phyloP scores from a whole-genome alignment of 495 filamentous ascomycete genomes.

The Aspergillus taichungensis region DNA sequence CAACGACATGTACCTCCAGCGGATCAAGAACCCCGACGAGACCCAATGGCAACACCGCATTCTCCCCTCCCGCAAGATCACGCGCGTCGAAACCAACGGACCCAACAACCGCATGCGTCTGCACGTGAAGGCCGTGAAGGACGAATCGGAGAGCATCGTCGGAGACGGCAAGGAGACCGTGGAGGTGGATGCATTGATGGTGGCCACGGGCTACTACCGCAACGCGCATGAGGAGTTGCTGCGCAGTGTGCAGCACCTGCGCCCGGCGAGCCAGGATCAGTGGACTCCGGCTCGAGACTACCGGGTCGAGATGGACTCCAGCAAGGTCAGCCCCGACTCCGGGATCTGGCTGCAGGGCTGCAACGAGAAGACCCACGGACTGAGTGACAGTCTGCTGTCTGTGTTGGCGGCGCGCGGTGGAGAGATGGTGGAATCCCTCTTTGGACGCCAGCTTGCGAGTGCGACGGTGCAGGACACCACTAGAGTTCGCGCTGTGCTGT shows the following conservation, averaged over 20 bases:
- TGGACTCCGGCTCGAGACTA: slow-evolving; percentile 57
- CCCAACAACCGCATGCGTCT: slow-evolving; percentile 34
- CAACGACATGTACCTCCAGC: slow-evolving; percentile 74
- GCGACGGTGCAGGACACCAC: slow-evolving; percentile 31
- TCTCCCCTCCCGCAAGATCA: slow-evolving; percentile 54
- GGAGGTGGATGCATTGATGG: slow-evolving; percentile 72
- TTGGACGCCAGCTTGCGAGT: slow-evolving; percentile 41
- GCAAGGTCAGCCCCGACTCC: slow-evolving; percentile 50
- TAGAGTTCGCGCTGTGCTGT: slow-evolving; percentile 34
- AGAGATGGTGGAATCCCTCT: slow-evolving; percentile 70
- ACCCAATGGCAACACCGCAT: slow-evolving; percentile 74
- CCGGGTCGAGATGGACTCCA: slow-evolving; percentile 54
- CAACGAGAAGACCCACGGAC: slow-evolving; percentile 83
- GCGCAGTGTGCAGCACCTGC: slow-evolving; percentile 49
- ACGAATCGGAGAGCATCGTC: slow-evolving; percentile 14
- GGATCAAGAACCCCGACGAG: slow-evolving; percentile 59
- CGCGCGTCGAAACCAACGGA: slow-evolving; percentile 44
- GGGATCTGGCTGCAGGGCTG: slow-evolving; percentile 94
- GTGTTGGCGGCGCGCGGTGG: slow-evolving; percentile 67
- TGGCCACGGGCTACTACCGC: slow-evolving; percentile 80
- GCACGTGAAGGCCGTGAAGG: slow-evolving; percentile 22
- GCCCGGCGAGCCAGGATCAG: slow-evolving; percentile 40
- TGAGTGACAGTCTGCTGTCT: slow-evolving; percentile 73
- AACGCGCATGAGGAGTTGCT: slow-evolving; percentile 75
- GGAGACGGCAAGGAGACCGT: slow-evolving; percentile 45